Evolutionary conservation across 352 stramenopile genomes (phyloP).

Genomic region (Globisporangium mamillatum): DNA sequence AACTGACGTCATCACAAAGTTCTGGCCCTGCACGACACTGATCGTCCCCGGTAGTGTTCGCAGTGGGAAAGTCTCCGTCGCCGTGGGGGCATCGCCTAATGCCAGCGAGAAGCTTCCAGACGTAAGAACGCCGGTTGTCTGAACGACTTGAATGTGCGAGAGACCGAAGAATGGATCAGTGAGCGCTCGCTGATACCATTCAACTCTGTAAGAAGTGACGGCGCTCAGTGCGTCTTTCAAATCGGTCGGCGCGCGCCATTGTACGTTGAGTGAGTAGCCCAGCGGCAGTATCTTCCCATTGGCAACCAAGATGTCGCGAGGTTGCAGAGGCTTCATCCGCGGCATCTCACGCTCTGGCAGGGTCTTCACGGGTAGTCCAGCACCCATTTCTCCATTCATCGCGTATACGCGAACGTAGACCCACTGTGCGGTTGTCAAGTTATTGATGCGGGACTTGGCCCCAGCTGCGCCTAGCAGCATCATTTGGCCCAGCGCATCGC

Average conservation of each 20-base stretch:
- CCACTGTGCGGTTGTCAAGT: slow-evolving; percentile 41
- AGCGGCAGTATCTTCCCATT: slow-evolving; percentile 38
- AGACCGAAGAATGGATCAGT: slow-evolving; percentile 59
- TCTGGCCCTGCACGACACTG: slow-evolving; percentile 45
- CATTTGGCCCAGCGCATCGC: slow-evolving; percentile 45
- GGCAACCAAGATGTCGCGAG: slow-evolving; percentile 27
- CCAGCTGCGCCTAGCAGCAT: slow-evolving; percentile 24
- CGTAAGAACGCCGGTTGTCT: slow-evolving; percentile 46
- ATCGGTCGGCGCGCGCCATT: slow-evolving; percentile 43
- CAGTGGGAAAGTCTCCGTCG: slow-evolving; percentile 14
- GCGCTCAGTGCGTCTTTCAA: slow-evolving; percentile 6
- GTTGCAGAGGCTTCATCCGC: slow-evolving; percentile 44
- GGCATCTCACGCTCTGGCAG: slow-evolving; percentile 60
- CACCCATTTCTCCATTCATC: slow-evolving; percentile 54
- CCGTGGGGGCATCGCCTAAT: slow-evolving; percentile 35
- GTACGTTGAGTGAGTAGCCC: slow-evolving; percentile 49
- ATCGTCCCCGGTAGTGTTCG: slow-evolving; percentile 49
- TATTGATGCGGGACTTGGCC: slow-evolving; percentile 45
- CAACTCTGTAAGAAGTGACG: slow-evolving; percentile 47
- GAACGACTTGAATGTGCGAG: slow-evolving; percentile 47
- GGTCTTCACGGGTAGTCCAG: slow-evolving; percentile 39
- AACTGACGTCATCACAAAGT: slow-evolving; percentile 72
- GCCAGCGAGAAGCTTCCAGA: slow-evolving; percentile 62
- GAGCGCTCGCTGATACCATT: slow-evolving; percentile 67
- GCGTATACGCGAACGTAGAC: slow-evolving; percentile 75